Evolutionary conservation across 768 basidiomycete species (phyloP), one percentile per base, ranked within the genome.

Genomic region (Tricholoma flavovirens): DNA sequence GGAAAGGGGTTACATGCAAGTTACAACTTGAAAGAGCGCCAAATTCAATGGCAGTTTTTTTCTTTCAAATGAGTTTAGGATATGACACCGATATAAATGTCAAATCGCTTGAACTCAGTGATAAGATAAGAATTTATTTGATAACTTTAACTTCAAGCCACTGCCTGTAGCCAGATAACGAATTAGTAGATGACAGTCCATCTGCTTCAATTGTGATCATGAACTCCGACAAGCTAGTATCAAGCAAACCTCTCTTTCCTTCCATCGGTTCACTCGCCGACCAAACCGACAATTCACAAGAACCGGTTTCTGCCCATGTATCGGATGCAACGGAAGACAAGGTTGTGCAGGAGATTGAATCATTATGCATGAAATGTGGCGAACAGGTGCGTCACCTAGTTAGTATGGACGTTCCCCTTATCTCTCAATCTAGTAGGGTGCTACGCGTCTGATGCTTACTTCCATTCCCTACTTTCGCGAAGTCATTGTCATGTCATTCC

Each of bases 381-480:
- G 83, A 98, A 70, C 88, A 98, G 82, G 96, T 90, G 61, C 68
- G 82, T 67, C 22, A 15, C 29, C 30, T 17, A 29, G 38, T 38
- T 32, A 14, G 17, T 17, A 36, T 36, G 48, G 52, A 55, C 55
- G 55, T 59, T 51, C 9, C 30, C 59, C 64, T 68, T 58, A 66
- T 62, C 42, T 53, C 52, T 57, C 54, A 49, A 49, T n/a, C 26
- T 58, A 70, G 62, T 77, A 98, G 93, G 96, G 96, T 30, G 74
- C 77, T 11, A 99, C 97, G 0, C 77, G 93, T 42, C 72, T 99
- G 63, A 82, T 99, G 63, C 76, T 99, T 49, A 98, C 95, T 0
- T 84, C 86, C 2, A 99, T 99, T 49, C 97, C 97, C 0, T 98
- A 86, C 76, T 98, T 98, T 77, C 78, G 83, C 45, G 92, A 99